Conservation (phyloP, 2,329 filamentous ascomycete genomes). For the Fusarium sacchari region DNA sequence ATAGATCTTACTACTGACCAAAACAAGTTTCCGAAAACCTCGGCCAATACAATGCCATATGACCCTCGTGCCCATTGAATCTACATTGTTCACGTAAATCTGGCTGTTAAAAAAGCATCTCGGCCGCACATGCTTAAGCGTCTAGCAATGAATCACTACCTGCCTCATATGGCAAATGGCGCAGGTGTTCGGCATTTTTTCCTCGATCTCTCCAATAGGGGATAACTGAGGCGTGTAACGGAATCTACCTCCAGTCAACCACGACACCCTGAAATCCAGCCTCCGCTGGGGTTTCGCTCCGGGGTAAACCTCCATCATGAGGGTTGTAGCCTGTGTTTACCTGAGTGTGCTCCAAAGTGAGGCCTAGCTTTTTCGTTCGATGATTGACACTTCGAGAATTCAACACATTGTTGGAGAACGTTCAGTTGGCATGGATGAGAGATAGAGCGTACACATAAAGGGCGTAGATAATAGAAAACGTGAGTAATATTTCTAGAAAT, state of each 20-base stretch:
- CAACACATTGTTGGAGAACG: neutral
- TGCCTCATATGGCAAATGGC: neutral
- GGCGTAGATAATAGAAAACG: constrained; percentile 2
- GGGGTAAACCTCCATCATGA: neutral
- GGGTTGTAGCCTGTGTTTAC: neutral
- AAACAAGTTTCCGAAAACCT: constrained; percentile 17
- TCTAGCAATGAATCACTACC: neutral
- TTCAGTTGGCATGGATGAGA: neutral
- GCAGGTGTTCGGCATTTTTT: neutral
- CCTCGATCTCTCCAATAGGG: neutral
- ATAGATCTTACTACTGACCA: constrained; percentile 2
- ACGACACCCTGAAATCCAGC: neutral
- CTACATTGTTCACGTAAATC: neutral
- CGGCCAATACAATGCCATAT: constrained; percentile 1
- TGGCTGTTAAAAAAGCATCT: neutral
- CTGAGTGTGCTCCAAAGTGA: neutral
- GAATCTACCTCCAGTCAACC: neutral
- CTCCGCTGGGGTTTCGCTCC: neutral
- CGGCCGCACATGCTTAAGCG: constrained; percentile 2
- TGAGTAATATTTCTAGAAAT: constrained; percentile 32
- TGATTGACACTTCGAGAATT: neutral
- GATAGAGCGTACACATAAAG: constrained; percentile 14
- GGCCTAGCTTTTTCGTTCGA: neutral
- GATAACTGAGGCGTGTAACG: neutral
- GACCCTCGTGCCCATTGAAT: neutral